These are phyloP conservation scores for Trichoderma virens DNA, from an alignment of 495 filamentous ascomycete genomes.

Conservation along the genomic window DNA sequence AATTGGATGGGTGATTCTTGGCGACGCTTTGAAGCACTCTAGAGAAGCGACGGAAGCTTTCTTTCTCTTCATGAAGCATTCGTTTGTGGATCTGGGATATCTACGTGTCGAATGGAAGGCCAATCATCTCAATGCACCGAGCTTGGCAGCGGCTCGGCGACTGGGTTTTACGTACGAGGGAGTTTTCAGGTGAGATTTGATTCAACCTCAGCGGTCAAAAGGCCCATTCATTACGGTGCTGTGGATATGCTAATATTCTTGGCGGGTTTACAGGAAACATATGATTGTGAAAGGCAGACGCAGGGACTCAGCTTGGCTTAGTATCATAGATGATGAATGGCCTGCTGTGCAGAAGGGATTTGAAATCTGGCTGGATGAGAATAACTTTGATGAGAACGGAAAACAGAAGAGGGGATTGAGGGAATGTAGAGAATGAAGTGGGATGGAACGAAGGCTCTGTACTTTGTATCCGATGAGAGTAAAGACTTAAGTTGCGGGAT, in stretches of 20 bases:
- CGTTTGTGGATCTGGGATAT: conserved; percentile 39
- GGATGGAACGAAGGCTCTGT: background rate
- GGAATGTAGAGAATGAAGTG: conserved; percentile 18
- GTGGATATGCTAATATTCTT: background rate
- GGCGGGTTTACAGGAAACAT: conserved; percentile 10
- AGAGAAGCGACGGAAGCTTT: conserved; percentile 37
- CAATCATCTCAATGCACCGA: conserved; percentile 36
- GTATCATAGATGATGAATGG: conserved; percentile 42
- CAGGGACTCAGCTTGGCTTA: conserved; percentile 45
- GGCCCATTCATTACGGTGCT: background rate
- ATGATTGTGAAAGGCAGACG: conserved; percentile 43
- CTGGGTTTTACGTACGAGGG: conserved; percentile 44
- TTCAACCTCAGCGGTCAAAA: background rate
- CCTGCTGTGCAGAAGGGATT: conserved; percentile 21
- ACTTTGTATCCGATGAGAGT: background rate
- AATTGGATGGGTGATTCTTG: conserved; percentile 39
- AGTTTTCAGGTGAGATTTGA: conserved; percentile 36
- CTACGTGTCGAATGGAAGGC: conserved; percentile 49
- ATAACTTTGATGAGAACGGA: conserved; percentile 38
- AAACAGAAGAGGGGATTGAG: conserved; percentile 30
- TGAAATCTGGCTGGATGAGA: conserved; percentile 34
- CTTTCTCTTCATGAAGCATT: conserved; percentile 32
- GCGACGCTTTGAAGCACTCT: conserved; percentile 30
- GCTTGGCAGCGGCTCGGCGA: conserved; percentile 35
- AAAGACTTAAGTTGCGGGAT: too few species aligned